A percentile compares a stretch with the other conserved stretches of the same genome.
phyloP scores from a whole-genome alignment of 768 basidiomycete species.

The Phlebiopsis flavidoalba region DNA sequence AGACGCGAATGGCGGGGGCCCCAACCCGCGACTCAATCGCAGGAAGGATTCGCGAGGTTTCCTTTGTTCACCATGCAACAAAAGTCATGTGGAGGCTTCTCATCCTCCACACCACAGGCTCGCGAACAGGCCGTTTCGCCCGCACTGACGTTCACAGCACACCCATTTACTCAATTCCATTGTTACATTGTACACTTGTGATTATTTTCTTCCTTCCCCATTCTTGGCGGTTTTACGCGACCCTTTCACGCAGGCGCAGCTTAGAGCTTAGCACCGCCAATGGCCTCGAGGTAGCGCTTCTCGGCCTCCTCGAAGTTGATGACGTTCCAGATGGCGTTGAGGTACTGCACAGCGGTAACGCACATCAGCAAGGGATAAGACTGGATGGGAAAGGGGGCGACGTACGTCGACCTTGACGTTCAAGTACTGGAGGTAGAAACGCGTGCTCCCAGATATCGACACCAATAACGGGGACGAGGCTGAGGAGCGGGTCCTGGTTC shows the following conservation, averaged over 20 bases:
- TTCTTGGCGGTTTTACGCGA: neutral
- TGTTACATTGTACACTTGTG: neutral
- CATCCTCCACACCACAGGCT: neutral
- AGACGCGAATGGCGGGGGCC: too few relatives aligned
- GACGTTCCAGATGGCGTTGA: conserved; percentile 72
- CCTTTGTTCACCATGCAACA: neutral
- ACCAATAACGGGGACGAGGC: conserved; percentile 77
- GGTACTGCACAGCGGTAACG: conserved; percentile 50
- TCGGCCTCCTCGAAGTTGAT: conserved; percentile 76
- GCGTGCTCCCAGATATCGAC: conserved; percentile 97
- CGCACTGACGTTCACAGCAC: neutral
- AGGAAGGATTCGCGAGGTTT: too few relatives aligned
- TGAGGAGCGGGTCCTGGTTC: conserved; percentile 91
- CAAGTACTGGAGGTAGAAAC: conserved; percentile 93
- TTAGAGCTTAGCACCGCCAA: conserved; percentile 33
- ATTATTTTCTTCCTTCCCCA: neutral
- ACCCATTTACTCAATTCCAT: neutral
- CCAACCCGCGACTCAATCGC: too few relatives aligned
- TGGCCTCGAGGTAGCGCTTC: conserved; percentile 49
- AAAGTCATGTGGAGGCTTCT: neutral
- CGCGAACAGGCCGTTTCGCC: neutral
- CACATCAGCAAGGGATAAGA: conserved; percentile 44
- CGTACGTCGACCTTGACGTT: conserved; percentile 92
- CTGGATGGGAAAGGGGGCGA: conserved; percentile 13
- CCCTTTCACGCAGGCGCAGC: neutral